Evolutionary conservation across 345 rosid genomes (phyloP), one percentile per base, ranked within the genome.

Genomic region (Turnera subulata): DNA sequence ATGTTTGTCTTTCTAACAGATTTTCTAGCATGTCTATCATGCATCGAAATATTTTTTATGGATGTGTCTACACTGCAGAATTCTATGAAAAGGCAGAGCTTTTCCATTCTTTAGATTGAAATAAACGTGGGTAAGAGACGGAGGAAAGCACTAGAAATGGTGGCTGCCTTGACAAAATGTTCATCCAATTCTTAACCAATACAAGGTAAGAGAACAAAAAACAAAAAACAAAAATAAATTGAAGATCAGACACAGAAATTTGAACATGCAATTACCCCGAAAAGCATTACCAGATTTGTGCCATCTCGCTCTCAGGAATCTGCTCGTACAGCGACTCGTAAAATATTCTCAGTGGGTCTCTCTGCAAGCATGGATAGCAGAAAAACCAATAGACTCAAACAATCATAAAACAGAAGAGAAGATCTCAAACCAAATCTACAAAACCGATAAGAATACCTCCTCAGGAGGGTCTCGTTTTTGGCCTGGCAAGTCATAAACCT

Each of bases 261-360:
- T 46, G 15, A 51, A 22, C 1, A 1, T 47, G 62, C 15, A 46
- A 2, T 33, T 24, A 33, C 14, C 20, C 32, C 55, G 2, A 69
- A 29, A 63, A 46, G 6, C 14, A 87, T 90, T 72, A 90, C 96
- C 97, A 93, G 76, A 90, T 55, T 72, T 90, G 90, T 10, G 99
- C 95, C 97, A 93, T 90, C 68, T 87, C 92, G 33, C 99, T 87
- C 4, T 61, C 61, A 4, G 99, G 96, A 62, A 78, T 49, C 73
- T 93, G 96, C 75, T 87, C 50, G 68, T 77, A 76, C 54, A 93
- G 76, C 1, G 97, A 62, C 70, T 93, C 99, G 18, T 90, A 85
- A 66, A 90, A 93, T 62, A 93, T 81, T 83, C 97, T 83, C 50
- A 90, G 72, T 6, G 99, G 81, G 46, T 93, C 99, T 86, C 99